Conservation (phyloP, 352 stramenopile genomes). For the Paralagenidium karlingii region DNA sequence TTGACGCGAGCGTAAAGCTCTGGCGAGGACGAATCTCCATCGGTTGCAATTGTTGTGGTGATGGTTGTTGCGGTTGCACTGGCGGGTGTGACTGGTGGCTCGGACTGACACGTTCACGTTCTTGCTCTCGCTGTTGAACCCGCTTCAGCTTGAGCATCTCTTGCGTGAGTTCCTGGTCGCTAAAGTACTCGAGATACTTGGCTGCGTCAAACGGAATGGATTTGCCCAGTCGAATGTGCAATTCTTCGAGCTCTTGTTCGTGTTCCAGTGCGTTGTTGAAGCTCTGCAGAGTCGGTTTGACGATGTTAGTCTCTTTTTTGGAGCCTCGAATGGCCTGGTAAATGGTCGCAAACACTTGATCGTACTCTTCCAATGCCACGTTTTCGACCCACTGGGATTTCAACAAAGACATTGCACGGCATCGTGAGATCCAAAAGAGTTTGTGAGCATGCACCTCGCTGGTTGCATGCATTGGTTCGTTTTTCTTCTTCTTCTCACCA, state of each 20-base stretch:
- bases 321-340: conserved; percentile 8
- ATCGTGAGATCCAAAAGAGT: neutral
- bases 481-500: conserved; percentile 28
- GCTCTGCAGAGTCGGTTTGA: conserved; percentile 13
- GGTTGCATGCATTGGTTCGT: too few species aligned
- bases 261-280: conserved; percentile 17
- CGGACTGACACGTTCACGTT: too few species aligned
- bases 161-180: neutral
- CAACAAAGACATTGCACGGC: neutral
- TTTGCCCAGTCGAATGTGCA: conserved; percentile 22
- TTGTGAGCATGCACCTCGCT: too few species aligned
- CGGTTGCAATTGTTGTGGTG: too few species aligned
- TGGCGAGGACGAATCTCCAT: too few species aligned
- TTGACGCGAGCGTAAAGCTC: too few species aligned
- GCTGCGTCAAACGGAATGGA: conserved; percentile 22
- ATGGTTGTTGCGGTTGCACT: too few species aligned
- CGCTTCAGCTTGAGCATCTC: too few species aligned
- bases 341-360: conserved; percentile 20
- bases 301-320: too few species aligned
- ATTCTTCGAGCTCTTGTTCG: conserved; percentile 15
- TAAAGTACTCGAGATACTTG: conserved; percentile 17
- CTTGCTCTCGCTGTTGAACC: too few species aligned
- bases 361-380: conserved; percentile 18
- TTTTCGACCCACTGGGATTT: conserved; percentile 4
- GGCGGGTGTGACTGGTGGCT: too few species aligned